Conservation (phyloP, 176 grass and related monocot genomes). For the Musa schizocarpa region DNA sequence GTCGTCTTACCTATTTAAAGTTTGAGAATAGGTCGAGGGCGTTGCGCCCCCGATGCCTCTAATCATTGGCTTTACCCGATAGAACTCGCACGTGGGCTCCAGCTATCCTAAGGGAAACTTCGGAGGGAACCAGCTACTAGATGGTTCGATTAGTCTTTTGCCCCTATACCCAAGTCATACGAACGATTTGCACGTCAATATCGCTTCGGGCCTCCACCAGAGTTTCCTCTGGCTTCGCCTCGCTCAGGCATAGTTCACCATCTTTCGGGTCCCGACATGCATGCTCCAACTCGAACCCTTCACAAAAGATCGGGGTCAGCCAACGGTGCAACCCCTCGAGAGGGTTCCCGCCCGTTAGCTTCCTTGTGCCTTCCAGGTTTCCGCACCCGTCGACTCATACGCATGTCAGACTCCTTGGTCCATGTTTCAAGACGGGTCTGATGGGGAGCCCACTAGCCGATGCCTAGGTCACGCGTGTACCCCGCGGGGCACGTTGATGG, state of each 20-base stretch:
- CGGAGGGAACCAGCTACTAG: slow-evolving; percentile 52
- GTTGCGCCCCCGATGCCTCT: slow-evolving; percentile 63
- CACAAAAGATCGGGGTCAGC: slow-evolving; percentile 39
- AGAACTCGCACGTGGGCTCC: slow-evolving; percentile 35
- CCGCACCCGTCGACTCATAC: too few relatives aligned
- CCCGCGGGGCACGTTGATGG: too few relatives aligned
- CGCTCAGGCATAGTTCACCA: slow-evolving; percentile 77
- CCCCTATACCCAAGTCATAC: neutral
- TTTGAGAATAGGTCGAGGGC: slow-evolving; percentile 69
- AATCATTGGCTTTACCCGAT: slow-evolving; percentile 72
- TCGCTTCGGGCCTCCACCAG: too few relatives aligned
- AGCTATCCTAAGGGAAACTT: slow-evolving; percentile 31
- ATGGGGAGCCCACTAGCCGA: too few relatives aligned
- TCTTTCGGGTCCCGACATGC: slow-evolving; percentile 71
- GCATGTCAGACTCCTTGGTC: too few relatives aligned
- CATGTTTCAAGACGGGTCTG: too few relatives aligned
- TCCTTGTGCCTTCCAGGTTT: too few relatives aligned
- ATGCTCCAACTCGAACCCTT: slow-evolving; percentile 38
- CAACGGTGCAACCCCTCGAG: too few relatives aligned
- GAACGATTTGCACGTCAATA: too few relatives aligned
- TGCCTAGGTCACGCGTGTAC: too few relatives aligned
- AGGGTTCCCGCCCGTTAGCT: too few relatives aligned
- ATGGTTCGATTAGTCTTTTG: slow-evolving; percentile 30
- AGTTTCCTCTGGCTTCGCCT: slow-evolving; percentile 42
- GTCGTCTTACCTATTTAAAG: slow-evolving; percentile 53